Evolutionary conservation across 495 filamentous ascomycete genomes (phyloP).

Genomic region (Penicillium fimorum): DNA sequence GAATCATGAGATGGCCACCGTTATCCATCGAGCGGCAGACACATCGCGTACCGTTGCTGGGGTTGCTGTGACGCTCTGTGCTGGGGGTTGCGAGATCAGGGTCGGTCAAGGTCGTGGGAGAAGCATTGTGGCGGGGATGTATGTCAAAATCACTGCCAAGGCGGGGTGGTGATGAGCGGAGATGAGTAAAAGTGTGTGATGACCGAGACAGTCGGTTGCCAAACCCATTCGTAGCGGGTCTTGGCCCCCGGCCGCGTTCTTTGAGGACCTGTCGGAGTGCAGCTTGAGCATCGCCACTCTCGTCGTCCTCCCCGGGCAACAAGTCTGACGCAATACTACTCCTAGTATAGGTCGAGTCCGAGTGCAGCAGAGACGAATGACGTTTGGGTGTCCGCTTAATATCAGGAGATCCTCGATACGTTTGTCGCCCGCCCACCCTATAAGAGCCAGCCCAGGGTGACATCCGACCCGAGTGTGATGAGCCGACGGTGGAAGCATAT

Average conservation of each 20-base stretch:
- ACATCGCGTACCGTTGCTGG: conserved; percentile 65
- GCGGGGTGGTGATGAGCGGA: conserved; percentile 47
- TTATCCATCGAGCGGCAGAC: conserved; percentile 66
- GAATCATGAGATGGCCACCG: conserved; percentile 72
- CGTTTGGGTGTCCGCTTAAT: conserved; percentile 41
- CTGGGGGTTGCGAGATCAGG: conserved; percentile 65
- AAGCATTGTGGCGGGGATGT: conserved; percentile 45
- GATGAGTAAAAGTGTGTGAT: conserved; percentile 37
- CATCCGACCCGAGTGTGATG: conserved; percentile 42
- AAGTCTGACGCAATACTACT: conserved; percentile 54
- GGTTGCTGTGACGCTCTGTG: conserved; percentile 55
- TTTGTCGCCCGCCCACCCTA: conserved; percentile 31
- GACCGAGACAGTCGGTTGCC: conserved; percentile 30
- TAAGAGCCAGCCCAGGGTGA: conserved; percentile 44
- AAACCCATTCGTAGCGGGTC: conserved; percentile 36
- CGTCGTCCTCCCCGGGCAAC: conserved; percentile 49
- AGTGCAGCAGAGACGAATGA: conserved; percentile 33
- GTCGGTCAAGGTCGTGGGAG: conserved; percentile 68
- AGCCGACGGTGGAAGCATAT: conserved; percentile 45
- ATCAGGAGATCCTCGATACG: conserved; percentile 33
- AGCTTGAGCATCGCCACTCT: conserved; percentile 54
- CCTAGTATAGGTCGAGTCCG: conserved; percentile 37
- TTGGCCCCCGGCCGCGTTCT: conserved; percentile 53
- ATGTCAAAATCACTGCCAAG: conserved; percentile 42
- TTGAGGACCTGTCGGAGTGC: conserved; percentile 74